phyloP scores from a whole-genome alignment of 2,329 filamentous ascomycete genomes.

The Penicillium concentricum region DNA sequence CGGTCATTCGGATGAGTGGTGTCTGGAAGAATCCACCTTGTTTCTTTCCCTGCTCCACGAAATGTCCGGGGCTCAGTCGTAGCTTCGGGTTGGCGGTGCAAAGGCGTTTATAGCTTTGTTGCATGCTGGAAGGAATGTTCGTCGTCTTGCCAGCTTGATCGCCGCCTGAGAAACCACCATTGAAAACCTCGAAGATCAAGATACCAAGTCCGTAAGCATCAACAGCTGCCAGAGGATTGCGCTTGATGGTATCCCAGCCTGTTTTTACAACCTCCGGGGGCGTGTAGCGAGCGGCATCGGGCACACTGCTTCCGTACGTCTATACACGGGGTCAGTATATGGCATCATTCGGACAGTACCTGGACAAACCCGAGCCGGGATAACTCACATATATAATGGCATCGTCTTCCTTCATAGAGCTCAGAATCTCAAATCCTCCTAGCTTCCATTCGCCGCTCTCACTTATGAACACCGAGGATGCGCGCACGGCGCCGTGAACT shows the following conservation, averaged over 20 bases:
- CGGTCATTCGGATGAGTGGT: constrained; percentile 84
- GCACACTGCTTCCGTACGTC: constrained; percentile 83
- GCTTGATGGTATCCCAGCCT: constrained; percentile 91
- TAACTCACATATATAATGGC: constrained; percentile 75
- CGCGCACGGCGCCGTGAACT: constrained; percentile 82
- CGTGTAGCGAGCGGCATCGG: constrained; percentile 79
- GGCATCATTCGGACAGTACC: not conserved
- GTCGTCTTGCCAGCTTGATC: constrained; percentile 86
- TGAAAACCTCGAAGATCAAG: constrained; percentile 87
- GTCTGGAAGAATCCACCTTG: constrained; percentile 88
- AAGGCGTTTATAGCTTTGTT: constrained; percentile 84
- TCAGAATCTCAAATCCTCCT: constrained; percentile 88
- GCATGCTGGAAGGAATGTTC: constrained; percentile 82
- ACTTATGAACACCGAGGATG: constrained; percentile 85
- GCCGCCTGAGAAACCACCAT: constrained; percentile 71
- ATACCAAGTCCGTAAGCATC: constrained; percentile 86
- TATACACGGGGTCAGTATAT: constrained; percentile 39
- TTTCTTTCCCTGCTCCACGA: constrained; percentile 83
- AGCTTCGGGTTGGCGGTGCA: constrained; percentile 87
- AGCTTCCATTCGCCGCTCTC: constrained; percentile 98
- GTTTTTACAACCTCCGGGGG: constrained; percentile 81
- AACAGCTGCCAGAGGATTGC: constrained; percentile 73
- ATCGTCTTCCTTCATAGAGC: constrained; percentile 94
- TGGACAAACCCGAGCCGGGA: not conserved
- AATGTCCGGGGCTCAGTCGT: constrained; percentile 77